Evolutionary conservation across 441 rosid species (phyloP).

Genomic region (Theobroma grandiflorum): DNA sequence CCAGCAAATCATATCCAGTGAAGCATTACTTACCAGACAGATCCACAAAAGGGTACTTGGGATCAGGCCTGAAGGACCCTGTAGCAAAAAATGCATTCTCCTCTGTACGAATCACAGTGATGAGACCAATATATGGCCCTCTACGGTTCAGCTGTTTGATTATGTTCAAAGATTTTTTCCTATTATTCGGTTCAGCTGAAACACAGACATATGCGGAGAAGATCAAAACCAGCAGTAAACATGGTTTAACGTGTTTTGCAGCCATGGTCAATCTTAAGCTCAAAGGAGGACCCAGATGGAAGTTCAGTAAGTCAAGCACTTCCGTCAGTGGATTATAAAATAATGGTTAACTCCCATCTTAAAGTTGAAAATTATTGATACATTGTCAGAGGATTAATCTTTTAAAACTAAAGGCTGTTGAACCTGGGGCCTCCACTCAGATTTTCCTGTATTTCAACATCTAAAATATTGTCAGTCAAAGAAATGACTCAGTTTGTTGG

Average conservation of each 20-base stretch:
- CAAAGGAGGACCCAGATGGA: not conserved
- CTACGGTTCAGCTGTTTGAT: slow-evolving; percentile 29
- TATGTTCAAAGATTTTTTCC: slow-evolving; percentile 4
- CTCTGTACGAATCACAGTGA: slow-evolving; percentile 38
- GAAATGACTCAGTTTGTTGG: too few species aligned
- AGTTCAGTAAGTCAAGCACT: not conserved
- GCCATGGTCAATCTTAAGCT: slow-evolving; percentile 21
- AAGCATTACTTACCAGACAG: slow-evolving; percentile 41
- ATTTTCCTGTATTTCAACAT: too few species aligned
- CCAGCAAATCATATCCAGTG: not conserved
- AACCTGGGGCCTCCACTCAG: too few species aligned
- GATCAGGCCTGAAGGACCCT: slow-evolving; percentile 41
- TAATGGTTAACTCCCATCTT: not conserved
- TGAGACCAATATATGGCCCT: slow-evolving; percentile 39
- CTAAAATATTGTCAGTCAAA: too few species aligned
- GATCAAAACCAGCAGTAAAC: slow-evolving; percentile 17
- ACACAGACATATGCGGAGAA: not conserved
- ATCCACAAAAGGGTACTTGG: slow-evolving; percentile 44
- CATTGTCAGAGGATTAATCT: too few species aligned
- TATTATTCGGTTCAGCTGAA: not conserved
- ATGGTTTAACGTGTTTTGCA: slow-evolving; percentile 2
- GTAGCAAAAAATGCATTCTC: slow-evolving; percentile 35
- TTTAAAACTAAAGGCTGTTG: too few species aligned
- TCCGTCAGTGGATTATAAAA: not conserved
- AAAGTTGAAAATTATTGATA: too few species aligned